Base-by-base conservation (phyloP, 352 stramenopile genomes). In the Salisapilia sapeloensis region DNA sequence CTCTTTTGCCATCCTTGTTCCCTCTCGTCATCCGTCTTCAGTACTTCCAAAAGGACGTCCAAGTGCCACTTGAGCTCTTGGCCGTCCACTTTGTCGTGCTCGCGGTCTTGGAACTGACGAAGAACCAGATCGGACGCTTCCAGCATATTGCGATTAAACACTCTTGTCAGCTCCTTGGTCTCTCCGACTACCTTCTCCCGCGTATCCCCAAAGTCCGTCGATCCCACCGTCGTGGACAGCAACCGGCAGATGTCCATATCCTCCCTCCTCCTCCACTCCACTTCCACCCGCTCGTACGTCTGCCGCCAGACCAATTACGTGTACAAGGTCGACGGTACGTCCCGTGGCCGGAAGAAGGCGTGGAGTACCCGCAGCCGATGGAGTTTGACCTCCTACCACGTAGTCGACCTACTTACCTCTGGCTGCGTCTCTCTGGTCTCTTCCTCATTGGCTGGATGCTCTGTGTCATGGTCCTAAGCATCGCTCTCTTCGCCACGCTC, bases 61-160 rank as follows among this genome's bases (percentile, higher is more conserved):
- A 98, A 75, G 79, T 97, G 20, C 92, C 92, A 8, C 27, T 96
- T n/a, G 93, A 98, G 50, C 58, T 98, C 6, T 56, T 97, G 6
- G 58, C 93, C 13, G 92, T 97, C 23, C 92, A 98, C 55, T 50
- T 98, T 11, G 89, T 87, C 4, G 93, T 97, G 29, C 53, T 98
- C 11, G 84, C 70, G 10, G 65, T 97, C 20, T 58, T 98, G 20
- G 93, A 98, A 40, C 70, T 81, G 27, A 63, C 70, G 22, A 91
- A 91, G 46, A 87, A 91, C 31, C 70, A 70, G 33, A 82, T 91
- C 39, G 76, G 76, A 2, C 62, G 57, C 11, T 60, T 83, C 16
- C 72, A 91, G 48, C 59, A 86, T 32, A 19, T 64, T 7, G 70
- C 53, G 3, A 64, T 89, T 24, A 30, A 48, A 12, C 63, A 74